Base-by-base conservation (phyloP, 768 basidiomycete species). In the Rhodocollybia butyracea region DNA sequence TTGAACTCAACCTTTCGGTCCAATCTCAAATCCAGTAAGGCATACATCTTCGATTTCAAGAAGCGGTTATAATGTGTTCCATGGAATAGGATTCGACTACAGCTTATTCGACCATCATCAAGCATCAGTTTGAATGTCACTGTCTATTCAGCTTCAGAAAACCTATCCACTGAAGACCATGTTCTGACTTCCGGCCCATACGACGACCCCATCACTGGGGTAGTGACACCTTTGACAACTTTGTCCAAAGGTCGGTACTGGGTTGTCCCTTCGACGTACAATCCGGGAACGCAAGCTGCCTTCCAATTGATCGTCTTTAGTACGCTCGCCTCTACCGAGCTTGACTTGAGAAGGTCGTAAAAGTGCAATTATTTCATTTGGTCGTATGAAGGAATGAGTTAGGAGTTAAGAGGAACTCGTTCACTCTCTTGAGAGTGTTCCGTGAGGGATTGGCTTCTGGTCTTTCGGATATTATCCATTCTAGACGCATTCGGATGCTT, bases 381-480 rank as follows among this genome's bases (percentile, higher is more conserved):
- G 19, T 29, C 22, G 22, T 41, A 26, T 15, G 51, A 31, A 53
- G 40, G 19, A 63, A 58, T 4, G 59, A 54, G 27, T 26, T 46
- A 27, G 63, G 65, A 2, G 83, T 80, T 61, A 94, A 77, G 5
- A 91, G 67, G 60, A 79, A 89, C 59, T 88, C 84, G 64, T 94
- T 92, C 42, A 91, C 81, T 13, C 85, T 72, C 67, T 91, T 91
- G 57, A 98, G 75, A 8, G 89, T 91, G 15, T 83, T 77, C 39
- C 94, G 80, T 10, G 90, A 85, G 0, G 96, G 95, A 65, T 97
- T 98, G 3, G 86, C 88, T 52, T 76, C 73, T 5, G 90, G 88
- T 50, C 79, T 73, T 59, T 83, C 86, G 19, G 86, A 76, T 56
- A 94, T 88, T 46, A 98, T 83, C 91, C 90, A 93, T 65, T 98